Evolutionary conservation across 257 asterid genomes (phyloP), one percentile per base, ranked within the genome.

Genomic region (Lycium barbarum): DNA sequence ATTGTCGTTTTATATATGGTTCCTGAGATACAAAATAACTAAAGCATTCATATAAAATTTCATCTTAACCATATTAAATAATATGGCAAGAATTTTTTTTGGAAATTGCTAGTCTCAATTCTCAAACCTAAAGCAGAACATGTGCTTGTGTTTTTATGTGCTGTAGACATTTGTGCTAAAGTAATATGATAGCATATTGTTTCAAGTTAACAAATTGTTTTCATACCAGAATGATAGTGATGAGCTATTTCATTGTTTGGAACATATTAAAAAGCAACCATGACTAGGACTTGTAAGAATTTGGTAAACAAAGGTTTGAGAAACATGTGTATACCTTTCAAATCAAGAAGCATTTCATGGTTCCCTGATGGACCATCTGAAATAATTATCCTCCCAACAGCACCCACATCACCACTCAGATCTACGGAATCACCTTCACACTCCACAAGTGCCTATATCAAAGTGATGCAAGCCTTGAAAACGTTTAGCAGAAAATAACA

Each of bases 351-450:
- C 98, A 93, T 93, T 71, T 93, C 98, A 58, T 84, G 95, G 53
- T 89, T 90, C 71, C 91, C 89, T 15, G 92, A 93, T 78, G 93
- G 90, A 65, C 84, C 92, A 57, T 96, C 93, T 49, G 98, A 90
- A 87, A 96, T 88, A 61, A 94, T 86, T 58, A 94, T 84, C 86
- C 98, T 89, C 80, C 99, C 98, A 79, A 95, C 98, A 85, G 98
- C 90, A 86, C 99, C 98, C 86, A 92, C 86, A 70, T 95, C 99
- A 85, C 99, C 99, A 86, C 98, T 95, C 90, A 95, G 91, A 93
- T 95, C 99, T 87, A 94, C 88, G 86, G 97, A 89, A 83, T 95
- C 98, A 40, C 98, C 98, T 65, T 95, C 99, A 89, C 97, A 94
- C 91, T 95, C 98, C 82, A 95, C 93, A 81, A 95, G 99, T 87